These are phyloP conservation scores for Eimeria acervulina DNA, from an alignment of 169 alveolate genomes.

Conservation along the genomic window DNA sequence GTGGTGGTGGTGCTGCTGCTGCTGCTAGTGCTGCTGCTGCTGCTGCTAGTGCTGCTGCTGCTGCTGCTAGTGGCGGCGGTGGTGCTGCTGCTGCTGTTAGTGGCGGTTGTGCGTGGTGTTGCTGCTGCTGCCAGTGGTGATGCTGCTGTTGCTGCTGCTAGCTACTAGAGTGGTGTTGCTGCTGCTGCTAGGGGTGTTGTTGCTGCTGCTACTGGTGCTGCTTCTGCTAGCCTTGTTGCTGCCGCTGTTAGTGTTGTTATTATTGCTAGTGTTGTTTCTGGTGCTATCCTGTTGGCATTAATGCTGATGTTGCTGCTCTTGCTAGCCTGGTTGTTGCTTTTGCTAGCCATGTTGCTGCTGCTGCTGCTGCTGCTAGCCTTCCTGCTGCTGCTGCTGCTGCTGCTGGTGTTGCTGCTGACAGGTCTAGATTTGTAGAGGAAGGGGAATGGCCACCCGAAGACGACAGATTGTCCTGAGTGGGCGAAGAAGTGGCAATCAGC, in stretches of 20 bases:
- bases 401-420: constrained; percentile 52
- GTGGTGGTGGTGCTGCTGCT: no score
- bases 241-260: neutral
- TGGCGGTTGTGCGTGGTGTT: no score
- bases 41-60: no score
- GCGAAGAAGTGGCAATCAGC: constrained; percentile 85
- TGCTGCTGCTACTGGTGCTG: no score
- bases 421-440: constrained; percentile 89
- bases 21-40: no score
- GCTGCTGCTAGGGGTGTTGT: no score
- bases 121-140: no score
- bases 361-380: neutral
- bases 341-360: neutral
- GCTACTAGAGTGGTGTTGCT: no score
- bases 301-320: neutral
- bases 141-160: no score
- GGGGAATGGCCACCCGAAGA: constrained; percentile 93
- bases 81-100: no score
- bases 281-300: neutral
- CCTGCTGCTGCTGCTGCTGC: neutral
- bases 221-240: neutral
- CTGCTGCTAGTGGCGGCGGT: no score
- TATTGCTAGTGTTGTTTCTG: neutral
- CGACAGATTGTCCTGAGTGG: constrained; percentile 87
- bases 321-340: neutral